Percentiles rank a stretch among this genome's conserved stretches.
phyloP scores from a whole-genome alignment of 1,284 basidiomycete genomes.

The Microbotryum saponariae region DNA sequence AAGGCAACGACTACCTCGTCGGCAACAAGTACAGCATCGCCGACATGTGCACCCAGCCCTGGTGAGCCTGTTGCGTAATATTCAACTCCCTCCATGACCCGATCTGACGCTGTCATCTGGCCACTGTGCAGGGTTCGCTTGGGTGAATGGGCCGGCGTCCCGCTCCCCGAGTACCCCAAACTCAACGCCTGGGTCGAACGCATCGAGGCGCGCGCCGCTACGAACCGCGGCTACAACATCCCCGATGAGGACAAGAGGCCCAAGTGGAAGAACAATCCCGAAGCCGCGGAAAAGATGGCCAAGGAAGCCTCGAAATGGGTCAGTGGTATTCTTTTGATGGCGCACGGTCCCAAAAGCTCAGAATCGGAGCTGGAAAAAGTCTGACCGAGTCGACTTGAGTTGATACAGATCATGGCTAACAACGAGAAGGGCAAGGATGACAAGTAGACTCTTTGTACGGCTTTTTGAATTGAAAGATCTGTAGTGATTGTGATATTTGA shows the following conservation, averaged over 20 bases:
- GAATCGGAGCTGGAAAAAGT: too few relatives aligned
- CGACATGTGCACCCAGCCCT: slow-evolving; percentile 22
- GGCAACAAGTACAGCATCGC: slow-evolving; percentile 29
- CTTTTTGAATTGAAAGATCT: too few relatives aligned
- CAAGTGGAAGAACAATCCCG: slow-evolving; percentile 11
- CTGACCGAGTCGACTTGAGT: too few relatives aligned
- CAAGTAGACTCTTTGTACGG: too few relatives aligned
- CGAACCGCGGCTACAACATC: slow-evolving; percentile 19
- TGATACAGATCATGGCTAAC: slow-evolving; percentile 9
- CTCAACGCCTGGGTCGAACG: slow-evolving; percentile 22
- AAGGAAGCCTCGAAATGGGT: slow-evolving; percentile 4
- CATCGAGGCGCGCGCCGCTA: slow-evolving; percentile 21
- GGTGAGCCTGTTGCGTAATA: not conserved
- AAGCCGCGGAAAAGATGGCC: slow-evolving; percentile 10
- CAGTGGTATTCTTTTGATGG: not conserved
- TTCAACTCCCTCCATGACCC: not conserved
- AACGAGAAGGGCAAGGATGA: slow-evolving; percentile 7
- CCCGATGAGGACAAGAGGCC: slow-evolving; percentile 12
- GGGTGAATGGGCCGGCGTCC: slow-evolving; percentile 21
- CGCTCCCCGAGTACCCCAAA: slow-evolving; percentile 15
- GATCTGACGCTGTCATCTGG: not conserved
- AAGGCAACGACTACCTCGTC: slow-evolving; percentile 24
- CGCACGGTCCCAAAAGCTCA: too few relatives aligned
- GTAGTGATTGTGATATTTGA: too few relatives aligned
- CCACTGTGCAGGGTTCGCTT: slow-evolving; percentile 10